Conservation (phyloP, 768 basidiomycete species). For the Baorangia bicolor region DNA sequence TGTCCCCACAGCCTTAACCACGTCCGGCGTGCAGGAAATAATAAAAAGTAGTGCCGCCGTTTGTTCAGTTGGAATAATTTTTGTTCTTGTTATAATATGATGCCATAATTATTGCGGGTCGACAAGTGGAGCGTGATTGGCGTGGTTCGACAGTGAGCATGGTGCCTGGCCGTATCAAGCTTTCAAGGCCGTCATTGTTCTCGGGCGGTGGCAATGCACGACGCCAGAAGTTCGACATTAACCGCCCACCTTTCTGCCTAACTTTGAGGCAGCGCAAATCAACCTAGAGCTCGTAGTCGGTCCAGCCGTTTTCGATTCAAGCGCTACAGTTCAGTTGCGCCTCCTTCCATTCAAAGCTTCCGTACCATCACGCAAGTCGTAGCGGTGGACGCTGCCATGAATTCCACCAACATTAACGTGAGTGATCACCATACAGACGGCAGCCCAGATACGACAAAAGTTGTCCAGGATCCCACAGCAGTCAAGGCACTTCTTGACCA, state of each 20-base stretch:
- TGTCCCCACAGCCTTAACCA: neutral
- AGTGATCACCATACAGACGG: slow-evolving; percentile 5
- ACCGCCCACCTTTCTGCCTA: neutral
- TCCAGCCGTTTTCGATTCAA: neutral
- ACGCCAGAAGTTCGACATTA: neutral
- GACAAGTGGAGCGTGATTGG: neutral
- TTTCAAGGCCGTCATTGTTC: neutral
- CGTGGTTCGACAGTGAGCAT: neutral
- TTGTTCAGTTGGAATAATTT: neutral
- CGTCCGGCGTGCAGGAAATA: neutral
- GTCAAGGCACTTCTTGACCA: slow-evolving; percentile 72
- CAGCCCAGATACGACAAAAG: neutral
- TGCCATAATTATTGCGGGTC: neutral
- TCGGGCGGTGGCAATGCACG: neutral
- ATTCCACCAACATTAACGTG: slow-evolving; percentile 62
- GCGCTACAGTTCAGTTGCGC: neutral
- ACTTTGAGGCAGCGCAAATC: neutral
- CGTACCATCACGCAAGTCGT: neutral
- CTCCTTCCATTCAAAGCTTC: neutral
- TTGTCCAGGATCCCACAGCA: slow-evolving; percentile 57
- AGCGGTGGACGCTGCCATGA: neutral
- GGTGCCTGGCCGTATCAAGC: neutral
- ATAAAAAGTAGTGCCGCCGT: neutral
- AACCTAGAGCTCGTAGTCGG: neutral
- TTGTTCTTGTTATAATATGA: neutral